Conservation (phyloP, 331 rosid genomes). For the Dryas integrifolia region DNA sequence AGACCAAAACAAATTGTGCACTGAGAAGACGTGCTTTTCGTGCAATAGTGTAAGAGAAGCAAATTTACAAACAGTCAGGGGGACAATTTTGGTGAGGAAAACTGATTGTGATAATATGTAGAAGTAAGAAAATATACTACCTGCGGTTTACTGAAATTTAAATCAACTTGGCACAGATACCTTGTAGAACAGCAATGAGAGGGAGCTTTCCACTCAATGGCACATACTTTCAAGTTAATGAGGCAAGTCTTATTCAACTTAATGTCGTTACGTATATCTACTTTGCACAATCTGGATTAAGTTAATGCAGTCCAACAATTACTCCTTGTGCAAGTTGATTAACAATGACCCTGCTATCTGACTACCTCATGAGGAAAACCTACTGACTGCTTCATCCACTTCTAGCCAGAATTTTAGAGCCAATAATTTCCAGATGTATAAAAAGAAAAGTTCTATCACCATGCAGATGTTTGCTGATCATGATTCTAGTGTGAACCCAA, state of each 20-base stretch:
- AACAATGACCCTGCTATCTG: neutral
- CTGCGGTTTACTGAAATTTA: constrained; percentile 21
- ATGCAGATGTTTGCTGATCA: constrained; percentile 89
- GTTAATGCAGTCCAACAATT: neutral
- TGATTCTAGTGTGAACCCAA: constrained; percentile 66
- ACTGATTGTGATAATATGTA: neutral
- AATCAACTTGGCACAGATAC: constrained; percentile 15
- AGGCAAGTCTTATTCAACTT: neutral
- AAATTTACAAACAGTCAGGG: constrained; percentile 74
- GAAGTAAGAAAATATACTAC: constrained; percentile 8
- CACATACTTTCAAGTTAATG: constrained; percentile 6
- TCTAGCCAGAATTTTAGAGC: neutral
- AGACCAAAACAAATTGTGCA: constrained; percentile 52
- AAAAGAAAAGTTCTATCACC: constrained; percentile 19
- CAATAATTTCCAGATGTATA: neutral
- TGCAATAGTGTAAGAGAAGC: constrained; percentile 76
- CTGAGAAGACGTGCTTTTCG: constrained; percentile 62
- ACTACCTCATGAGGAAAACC: neutral
- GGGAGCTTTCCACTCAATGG: constrained; percentile 11
- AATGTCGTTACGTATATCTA: neutral
- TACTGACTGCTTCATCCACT: constrained; percentile 6
- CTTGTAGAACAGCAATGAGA: constrained; percentile 1
- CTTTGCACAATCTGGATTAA: neutral
- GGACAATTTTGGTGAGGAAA: constrained; percentile 72
- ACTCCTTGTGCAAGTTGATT: constrained; percentile 3